Evolutionary conservation across 164 flowering plant species (phyloP), one percentile per base, ranked within the genome.

Genomic region (Tetrastigma voinierianum): DNA sequence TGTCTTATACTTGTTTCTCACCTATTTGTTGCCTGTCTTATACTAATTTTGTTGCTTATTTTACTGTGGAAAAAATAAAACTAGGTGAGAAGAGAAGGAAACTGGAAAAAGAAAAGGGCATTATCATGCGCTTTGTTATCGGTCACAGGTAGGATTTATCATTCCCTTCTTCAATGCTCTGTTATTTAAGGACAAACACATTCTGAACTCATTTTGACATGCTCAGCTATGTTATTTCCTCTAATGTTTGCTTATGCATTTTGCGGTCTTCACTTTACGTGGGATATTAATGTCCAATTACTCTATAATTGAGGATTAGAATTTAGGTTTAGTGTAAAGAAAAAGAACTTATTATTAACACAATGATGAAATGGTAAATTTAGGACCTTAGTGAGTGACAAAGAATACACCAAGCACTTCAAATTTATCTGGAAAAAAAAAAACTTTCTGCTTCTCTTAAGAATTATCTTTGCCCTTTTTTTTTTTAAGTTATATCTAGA

Each of bases 71-170:
- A 65, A 55, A 52, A 68, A 61, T 9, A 54, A 63, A 52, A 51
- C 13, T 62, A 91, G 97, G 90, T 54, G 94, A 87, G 61, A 77
- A 87, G 72, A 77, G 85, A 72, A 86, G 83, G 73, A 88, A 71
- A 72, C 69, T 92, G 61, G 97, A 92, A 81, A 86, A 89, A 75
- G 92, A 85, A 75, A 88, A 87, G 66, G 97, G 97, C 68, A 86
- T 92, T 58, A 67, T 90, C 54, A 69, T 87, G 46, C 92, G 94
- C n/a, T 92, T 92, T 69, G 92, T 92, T 62, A 91, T 91, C 17
- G 96, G 97, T 47, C 96, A 87, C 75, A 89, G 97, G 97, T 86
- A 64, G 52, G 66, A 7, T 54, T 57, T 62, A 25, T 1, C 23
- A 7, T 67, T 11, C 6, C 61, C 45, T 11, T 43, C 51, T 54